phyloP scores from a whole-genome alignment of 176 grass and related monocot genomes.

The Oryza rufipogon region DNA sequence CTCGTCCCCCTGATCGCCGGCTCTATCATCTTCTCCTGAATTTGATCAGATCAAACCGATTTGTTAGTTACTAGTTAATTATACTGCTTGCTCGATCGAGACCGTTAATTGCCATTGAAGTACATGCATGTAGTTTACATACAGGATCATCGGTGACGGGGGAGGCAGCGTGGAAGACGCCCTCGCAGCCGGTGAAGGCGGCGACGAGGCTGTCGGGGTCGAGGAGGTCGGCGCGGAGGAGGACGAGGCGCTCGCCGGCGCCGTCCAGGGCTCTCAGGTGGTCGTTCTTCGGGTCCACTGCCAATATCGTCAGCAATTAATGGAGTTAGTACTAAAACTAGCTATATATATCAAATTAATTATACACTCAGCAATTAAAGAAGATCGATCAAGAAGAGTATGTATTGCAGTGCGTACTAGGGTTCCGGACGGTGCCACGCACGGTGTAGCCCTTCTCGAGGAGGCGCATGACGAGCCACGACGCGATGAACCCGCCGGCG shows the following conservation, averaged over 20 bases:
- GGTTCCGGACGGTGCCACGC: slow-evolving; percentile 74
- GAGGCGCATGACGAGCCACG: slow-evolving; percentile 91
- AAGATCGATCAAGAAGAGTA: no score
- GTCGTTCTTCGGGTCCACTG: slow-evolving; percentile 62
- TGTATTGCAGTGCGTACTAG: slow-evolving; percentile 34
- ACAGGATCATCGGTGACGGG: slow-evolving; percentile 71
- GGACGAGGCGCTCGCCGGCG: slow-evolving; percentile 46
- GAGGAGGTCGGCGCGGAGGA: slow-evolving; percentile 55
- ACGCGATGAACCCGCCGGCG: slow-evolving; percentile 92
- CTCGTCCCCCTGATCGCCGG: slow-evolving; percentile 66
- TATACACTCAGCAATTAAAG: no score
- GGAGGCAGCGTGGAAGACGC: slow-evolving; percentile 65
- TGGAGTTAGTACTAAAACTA: no score
- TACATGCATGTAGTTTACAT: background rate
- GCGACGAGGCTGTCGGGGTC: slow-evolving; percentile 41
- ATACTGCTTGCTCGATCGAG: no score
- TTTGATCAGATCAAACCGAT: no score
- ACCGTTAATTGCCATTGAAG: no score
- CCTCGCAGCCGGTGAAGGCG: slow-evolving; percentile 59
- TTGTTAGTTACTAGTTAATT: no score
- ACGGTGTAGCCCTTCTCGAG: slow-evolving; percentile 79
- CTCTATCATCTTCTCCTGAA: slow-evolving; percentile 77
- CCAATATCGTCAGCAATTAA: no score
- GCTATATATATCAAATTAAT: no score
- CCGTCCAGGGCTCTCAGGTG: slow-evolving; percentile 51